Evolutionary conservation across 345 rosid species (phyloP), one percentile per base, ranked within the genome.

Genomic region (Mercurialis annua): DNA sequence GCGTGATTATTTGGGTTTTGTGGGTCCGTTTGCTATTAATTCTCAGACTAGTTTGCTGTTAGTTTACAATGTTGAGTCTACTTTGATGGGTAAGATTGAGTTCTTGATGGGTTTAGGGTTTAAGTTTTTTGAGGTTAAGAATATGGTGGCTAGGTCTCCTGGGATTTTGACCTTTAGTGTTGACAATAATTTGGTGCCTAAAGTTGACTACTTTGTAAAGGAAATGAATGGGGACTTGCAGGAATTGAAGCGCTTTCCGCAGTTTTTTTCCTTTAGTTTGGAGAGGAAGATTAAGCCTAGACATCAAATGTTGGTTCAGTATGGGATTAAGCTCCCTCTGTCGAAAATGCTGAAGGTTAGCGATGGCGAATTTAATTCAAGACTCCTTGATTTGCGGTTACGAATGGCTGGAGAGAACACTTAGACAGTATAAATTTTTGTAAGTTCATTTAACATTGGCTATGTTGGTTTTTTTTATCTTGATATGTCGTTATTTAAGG

Each of bases 211-310:
- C 68, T 90, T 90, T 62, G 7, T 73, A 66, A 52, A 70, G 57
- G 89, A 88, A 66, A 92, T 92, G 88, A 62, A 79, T 52, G 89
- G 90, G 3, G 80, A 90, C 27, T 67, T 88, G 56, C 66, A 11
- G 71, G 98, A 90, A 69, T 31, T 92, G 17, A 83, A 81, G 74
- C 72, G 74, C 52, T 92, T 92, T 70, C 97, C 98, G n/a, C 97
- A 88, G 85, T 92, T 77, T 44, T 92, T 92, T 67, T 85, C 89
- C 0, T 92, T 88, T 75, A 92, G 98, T 75, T 82, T 92, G 74
- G 98, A 90, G 73, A 71, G 81, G 75, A 92, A 84, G 87, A 92
- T 92, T 36, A 89, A 77, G 78, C 96, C 96, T 0, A 80, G 98
- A 59, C 86, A 88, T 79, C 75, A 77, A 58, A 75, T 82, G 85